Evolutionary conservation across 2,329 filamentous ascomycete genomes (phyloP).

Genomic region (Ophiosphaerella korrae): DNA sequence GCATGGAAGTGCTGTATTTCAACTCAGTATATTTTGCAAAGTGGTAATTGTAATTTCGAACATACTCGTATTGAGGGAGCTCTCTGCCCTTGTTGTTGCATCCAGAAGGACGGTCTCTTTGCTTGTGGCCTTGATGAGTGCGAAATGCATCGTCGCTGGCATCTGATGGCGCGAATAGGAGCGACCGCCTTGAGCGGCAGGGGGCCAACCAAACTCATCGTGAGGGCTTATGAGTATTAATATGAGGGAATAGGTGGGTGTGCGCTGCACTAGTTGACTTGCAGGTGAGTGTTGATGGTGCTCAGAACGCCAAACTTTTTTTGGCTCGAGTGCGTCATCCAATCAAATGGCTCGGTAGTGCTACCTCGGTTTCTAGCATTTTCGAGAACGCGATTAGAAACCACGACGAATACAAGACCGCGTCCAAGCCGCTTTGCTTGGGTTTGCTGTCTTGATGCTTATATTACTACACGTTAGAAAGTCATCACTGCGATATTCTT

Average conservation of each 20-base stretch:
- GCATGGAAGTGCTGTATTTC: slow-evolving; percentile 43
- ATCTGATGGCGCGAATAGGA: slow-evolving; percentile 38
- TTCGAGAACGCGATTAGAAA: background rate
- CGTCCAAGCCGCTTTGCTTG: too few relatives aligned
- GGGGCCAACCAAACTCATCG: slow-evolving; percentile 44
- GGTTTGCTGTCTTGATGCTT: too few relatives aligned
- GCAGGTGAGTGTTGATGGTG: background rate
- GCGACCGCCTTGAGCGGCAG: slow-evolving; percentile 40
- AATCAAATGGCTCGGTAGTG: background rate
- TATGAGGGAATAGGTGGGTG: slow-evolving; percentile 3
- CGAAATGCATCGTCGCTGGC: slow-evolving; percentile 39
- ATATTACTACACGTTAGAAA: too few relatives aligned
- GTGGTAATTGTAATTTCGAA: background rate
- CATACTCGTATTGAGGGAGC: slow-evolving; percentile 39
- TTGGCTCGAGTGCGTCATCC: slow-evolving; percentile 6
- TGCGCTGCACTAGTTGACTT: background rate
- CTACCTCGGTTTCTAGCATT: background rate
- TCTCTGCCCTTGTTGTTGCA: slow-evolving; percentile 23
- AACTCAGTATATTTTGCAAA: too few relatives aligned
- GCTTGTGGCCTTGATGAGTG: slow-evolving; percentile 32
- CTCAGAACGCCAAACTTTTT: slow-evolving; percentile 11
- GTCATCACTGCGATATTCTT: too few relatives aligned
- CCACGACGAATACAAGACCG: background rate
- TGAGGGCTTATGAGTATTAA: slow-evolving; percentile 16
- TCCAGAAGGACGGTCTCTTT: slow-evolving; percentile 28